Base-by-base conservation (phyloP, 805 yeast species). In the Saccharomycopsis sp. region DNA sequence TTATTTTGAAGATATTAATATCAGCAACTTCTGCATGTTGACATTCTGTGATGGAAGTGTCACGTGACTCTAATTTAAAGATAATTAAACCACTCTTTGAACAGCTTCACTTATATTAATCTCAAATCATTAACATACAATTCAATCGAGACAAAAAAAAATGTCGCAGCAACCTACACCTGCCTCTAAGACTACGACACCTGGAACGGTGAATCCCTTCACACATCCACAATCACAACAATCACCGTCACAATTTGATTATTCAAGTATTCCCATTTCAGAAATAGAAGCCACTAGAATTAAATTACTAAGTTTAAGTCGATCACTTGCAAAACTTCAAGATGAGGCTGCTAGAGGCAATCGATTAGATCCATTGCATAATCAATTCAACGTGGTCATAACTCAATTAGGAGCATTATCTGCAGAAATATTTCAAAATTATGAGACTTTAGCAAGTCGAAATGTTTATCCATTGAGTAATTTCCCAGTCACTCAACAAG, bases 401-500 rank as follows among this genome's bases (percentile, higher is more conserved):
- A 82, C 95, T 13, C 97, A 92, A 56, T 62, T 89, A 34, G 72
- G 74, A 32, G 78, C 95, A 2, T 70, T 89, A n/a, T 74, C 94
- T 0, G 60, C 72, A 4, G 78, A 85, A 2, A 55, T 92, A 19
- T 74, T 77, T 31, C 67, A 69, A 40, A 76, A 79, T 51, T 68
- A 73, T 5, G 79, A 71, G 3, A 58, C 70, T 0, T 62, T 92
- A 20, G 69, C 70, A 34, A 60, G 72, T 4, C 77, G 94, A 0
- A 86, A 83, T 38, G 88, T 78, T 1, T 89, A 74, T 53, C 98
- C 98, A 1, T 63, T 84, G 40, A 80, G 88, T 0, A 70, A 71
- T 17, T 92, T 89, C 55, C 96, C 96, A 6, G 74, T 94, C 0
- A 72, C 85, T 1, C 81, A 84, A 33, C 88, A 84, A 48, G 88